Evolutionary conservation across 2,329 filamentous ascomycete genomes (phyloP), one percentile per base, ranked within the genome.

Genomic region (Talaromyces sp.): DNA sequence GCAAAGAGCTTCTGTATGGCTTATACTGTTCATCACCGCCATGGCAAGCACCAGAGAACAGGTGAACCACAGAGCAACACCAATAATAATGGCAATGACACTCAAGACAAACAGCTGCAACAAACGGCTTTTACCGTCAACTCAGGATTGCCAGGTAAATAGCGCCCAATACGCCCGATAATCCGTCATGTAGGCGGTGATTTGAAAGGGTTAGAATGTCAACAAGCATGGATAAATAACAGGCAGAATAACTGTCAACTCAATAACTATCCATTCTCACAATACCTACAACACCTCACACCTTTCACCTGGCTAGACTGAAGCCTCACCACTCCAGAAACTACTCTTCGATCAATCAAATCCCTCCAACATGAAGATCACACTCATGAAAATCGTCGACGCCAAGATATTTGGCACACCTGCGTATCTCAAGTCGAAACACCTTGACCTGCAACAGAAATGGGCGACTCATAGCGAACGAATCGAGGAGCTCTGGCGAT

Each of bases 401-500:
- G 22, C 19, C 19, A 59, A n/a, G 36, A n/a, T 7, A 59, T 59
- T 40, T 29, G 56, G 56, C 34, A 59, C 56, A 19, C 11, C 56
- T 25, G 34, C 8, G 5, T 59, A 19, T 31, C 56, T 61, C 45
- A 36, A 25, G 27, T 34, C 27, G 17, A 22, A 34, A 38, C 43
- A 61, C 34, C 19, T 11, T 8, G 59, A 47, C 5, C 43, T 61
- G 40, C 27, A 36, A 7, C 25, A 29, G 11, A 51, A 51, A 51
- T 61, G 31, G 22, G n/a, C 1, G n/a, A 31, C 15, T 8, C 59
- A 51, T 51, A 6, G 27, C 19, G 40, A 34, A 3, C 7, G 5
- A 27, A 19, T 61, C 27, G 31, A 34, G 19, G 27, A 61, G n/a
- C 40, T 61, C 19, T 61, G 59, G 59, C 59, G 59, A 25, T 51